A percentile compares a stretch with the other conserved stretches of the same genome.
These are phyloP conservation scores for Serendipita sp. DNA, from an alignment of 768 basidiomycete species.

Conservation along the genomic window DNA sequence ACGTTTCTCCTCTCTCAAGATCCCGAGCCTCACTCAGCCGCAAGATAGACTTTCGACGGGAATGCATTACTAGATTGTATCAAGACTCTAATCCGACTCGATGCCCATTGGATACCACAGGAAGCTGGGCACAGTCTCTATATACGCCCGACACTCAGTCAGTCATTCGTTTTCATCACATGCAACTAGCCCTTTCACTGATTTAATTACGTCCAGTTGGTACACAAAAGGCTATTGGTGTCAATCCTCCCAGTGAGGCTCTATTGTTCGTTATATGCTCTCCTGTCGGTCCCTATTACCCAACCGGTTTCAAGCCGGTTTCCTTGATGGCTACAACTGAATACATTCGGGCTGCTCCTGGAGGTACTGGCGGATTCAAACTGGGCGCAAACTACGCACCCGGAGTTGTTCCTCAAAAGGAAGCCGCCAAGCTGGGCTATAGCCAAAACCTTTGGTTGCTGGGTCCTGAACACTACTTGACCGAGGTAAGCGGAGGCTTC, in stretches of 20 bases:
- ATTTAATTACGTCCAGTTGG: constrained; percentile 39
- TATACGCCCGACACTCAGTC: constrained; percentile 65
- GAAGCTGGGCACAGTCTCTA: constrained; percentile 83
- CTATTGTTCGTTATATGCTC: constrained; percentile 48
- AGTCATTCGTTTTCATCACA: constrained; percentile 12
- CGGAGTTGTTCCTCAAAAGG: constrained; percentile 68
- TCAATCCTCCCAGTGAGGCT: constrained; percentile 39
- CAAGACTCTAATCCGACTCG: constrained; percentile 69
- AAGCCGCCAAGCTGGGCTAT: constrained; percentile 63
- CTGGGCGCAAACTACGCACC: constrained; percentile 82
- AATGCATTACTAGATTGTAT: constrained; percentile 61
- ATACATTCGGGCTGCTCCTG: constrained; percentile 33
- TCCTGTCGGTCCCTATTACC: constrained; percentile 65
- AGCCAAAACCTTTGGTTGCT: constrained; percentile 83
- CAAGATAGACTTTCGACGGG: constrained; percentile 54
- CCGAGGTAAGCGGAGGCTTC: constrained; percentile 24
- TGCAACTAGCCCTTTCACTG: constrained; percentile 1
- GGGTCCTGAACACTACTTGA: constrained; percentile 40
- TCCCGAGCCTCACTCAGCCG: not conserved
- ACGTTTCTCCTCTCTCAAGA: not conserved
- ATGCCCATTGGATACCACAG: constrained; percentile 83
- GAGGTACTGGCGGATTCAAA: constrained; percentile 72
- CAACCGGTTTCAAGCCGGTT: constrained; percentile 79
- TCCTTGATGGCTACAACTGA: constrained; percentile 54
- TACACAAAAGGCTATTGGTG: constrained; percentile 40